These are phyloP conservation scores for Leccinum insolens DNA, from an alignment of 1,284 basidiomycete species.

Conservation along the genomic window DNA sequence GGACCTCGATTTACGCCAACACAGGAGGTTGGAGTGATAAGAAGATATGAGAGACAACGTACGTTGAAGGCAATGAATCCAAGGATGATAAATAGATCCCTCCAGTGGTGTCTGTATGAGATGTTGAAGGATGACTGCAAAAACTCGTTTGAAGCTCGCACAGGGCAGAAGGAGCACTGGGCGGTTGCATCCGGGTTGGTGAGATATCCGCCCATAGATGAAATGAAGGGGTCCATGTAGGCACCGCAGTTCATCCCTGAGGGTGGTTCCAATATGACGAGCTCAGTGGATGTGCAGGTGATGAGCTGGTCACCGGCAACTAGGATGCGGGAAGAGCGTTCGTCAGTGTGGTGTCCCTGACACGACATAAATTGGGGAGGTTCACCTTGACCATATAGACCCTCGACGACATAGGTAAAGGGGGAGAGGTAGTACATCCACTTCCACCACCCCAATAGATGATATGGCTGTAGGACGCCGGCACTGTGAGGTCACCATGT, in stretches of 20 bases:
- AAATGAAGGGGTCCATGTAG: constrained; percentile 51
- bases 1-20: no score
- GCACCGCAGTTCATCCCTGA: constrained; percentile 59
- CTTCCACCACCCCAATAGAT: constrained; percentile 72
- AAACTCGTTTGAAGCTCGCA: no score
- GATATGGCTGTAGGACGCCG: constrained; percentile 64
- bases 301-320: constrained; percentile 54
- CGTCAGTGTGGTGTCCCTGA: not conserved
- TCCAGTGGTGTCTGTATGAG: no score
- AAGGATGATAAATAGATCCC: constrained; percentile 33
- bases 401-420: constrained; percentile 14
- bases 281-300: constrained; percentile 58
- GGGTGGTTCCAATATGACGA: constrained; percentile 57
- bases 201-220: no score
- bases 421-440: constrained; percentile 65
- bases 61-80: no score
- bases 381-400: constrained; percentile 10
- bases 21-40: no score
- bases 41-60: no score
- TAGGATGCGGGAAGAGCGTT: constrained; percentile 4
- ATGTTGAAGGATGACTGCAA: no score
- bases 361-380: not conserved
- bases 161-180: no score
- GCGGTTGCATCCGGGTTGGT: no score
- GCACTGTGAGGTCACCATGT: constrained; percentile 52